phyloP scores from a whole-genome alignment of 2,329 filamentous ascomycete species.

The Coniochaeta sp. region DNA sequence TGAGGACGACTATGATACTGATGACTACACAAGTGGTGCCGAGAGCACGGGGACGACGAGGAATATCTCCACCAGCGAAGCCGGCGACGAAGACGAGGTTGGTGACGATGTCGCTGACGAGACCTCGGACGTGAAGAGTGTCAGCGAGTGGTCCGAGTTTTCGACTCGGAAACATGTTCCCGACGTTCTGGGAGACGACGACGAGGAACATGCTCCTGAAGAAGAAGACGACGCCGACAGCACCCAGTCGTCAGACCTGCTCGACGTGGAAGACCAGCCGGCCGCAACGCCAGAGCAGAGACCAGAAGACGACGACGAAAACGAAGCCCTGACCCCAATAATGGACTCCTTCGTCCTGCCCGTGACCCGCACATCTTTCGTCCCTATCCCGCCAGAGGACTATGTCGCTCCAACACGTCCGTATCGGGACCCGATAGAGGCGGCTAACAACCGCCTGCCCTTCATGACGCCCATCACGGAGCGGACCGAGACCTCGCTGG shows the following conservation, averaged over 20 bases:
- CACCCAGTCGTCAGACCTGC: slow-evolving; percentile 29
- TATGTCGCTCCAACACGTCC: slow-evolving; percentile 73
- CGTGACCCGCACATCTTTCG: slow-evolving; percentile 55
- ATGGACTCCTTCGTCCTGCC: slow-evolving; percentile 33
- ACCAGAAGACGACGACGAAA: slow-evolving; percentile 26
- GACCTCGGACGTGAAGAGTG: slow-evolving; percentile 50
- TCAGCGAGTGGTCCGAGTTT: slow-evolving; percentile 86
- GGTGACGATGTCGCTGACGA: slow-evolving; percentile 23
- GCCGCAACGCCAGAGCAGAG: slow-evolving; percentile 18
- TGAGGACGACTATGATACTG: slow-evolving; percentile 64
- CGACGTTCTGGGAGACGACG: slow-evolving; percentile 25
- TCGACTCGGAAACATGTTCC: slow-evolving; percentile 66
- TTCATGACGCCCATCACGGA: slow-evolving; percentile 99
- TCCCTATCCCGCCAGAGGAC: slow-evolving; percentile 78
- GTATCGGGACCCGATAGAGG: slow-evolving; percentile 70
- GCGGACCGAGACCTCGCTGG: slow-evolving; percentile 82
- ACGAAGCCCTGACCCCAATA: slow-evolving; percentile 37
- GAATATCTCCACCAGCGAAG: slow-evolving; percentile 45
- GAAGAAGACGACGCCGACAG: slow-evolving; percentile 25
- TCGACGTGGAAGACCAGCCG: slow-evolving; percentile 23
- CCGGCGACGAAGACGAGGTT: slow-evolving; percentile 27
- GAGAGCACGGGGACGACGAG: slow-evolving; percentile 78
- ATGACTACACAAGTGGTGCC: slow-evolving; percentile 77
- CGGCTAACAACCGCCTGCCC: slow-evolving; percentile 83
- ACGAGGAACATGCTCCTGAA: slow-evolving; percentile 9